A percentile compares a stretch with the other conserved stretches of the same genome.
phyloP scores from a whole-genome alignment of 2,329 filamentous ascomycete genomes.

The Ophiostoma pallidulum region DNA sequence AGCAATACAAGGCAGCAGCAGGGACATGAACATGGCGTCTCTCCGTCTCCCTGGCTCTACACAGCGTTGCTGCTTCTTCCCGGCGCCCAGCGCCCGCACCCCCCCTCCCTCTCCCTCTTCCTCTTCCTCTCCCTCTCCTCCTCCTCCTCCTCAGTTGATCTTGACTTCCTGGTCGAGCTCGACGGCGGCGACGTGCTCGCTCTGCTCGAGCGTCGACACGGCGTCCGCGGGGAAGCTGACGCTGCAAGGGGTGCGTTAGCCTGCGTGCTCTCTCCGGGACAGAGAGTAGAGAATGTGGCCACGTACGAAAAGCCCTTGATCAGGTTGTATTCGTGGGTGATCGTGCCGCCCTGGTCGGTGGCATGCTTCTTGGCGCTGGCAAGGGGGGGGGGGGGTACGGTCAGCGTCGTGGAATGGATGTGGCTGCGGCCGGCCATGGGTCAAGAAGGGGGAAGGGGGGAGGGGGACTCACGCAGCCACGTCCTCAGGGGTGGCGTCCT shows the following conservation, averaged over 20 bases:
- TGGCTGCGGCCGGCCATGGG: no score
- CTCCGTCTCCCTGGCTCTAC: no score
- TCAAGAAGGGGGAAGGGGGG: no score
- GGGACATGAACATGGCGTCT: no score
- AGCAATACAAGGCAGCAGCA: no score
- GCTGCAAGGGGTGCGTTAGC: constrained; percentile 35
- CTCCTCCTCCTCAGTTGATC: constrained; percentile 50
- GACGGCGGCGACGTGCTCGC: constrained; percentile 63
- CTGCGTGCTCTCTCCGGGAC: not conserved
- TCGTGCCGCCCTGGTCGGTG: constrained; percentile 67
- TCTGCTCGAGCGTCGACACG: constrained; percentile 54
- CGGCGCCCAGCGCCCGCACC: no score
- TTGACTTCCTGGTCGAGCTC: constrained; percentile 63
- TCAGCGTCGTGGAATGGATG: no score
- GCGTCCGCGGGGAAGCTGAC: constrained; percentile 62
- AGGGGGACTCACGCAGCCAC: constrained; percentile 57
- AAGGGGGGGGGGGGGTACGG: not conserved
- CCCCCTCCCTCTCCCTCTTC: no score
- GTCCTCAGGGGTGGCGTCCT: constrained; percentile 55
- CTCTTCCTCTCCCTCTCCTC: not conserved
- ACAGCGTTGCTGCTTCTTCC: no score
- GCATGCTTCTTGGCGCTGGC: constrained; percentile 72
- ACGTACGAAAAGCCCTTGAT: constrained; percentile 92
- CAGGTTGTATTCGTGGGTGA: constrained; percentile 72
- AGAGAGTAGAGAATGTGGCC: not conserved